These are phyloP conservation scores for Hortaea sp. DNA, from an alignment of 2,329 filamentous ascomycete species.

Conservation along the genomic window DNA sequence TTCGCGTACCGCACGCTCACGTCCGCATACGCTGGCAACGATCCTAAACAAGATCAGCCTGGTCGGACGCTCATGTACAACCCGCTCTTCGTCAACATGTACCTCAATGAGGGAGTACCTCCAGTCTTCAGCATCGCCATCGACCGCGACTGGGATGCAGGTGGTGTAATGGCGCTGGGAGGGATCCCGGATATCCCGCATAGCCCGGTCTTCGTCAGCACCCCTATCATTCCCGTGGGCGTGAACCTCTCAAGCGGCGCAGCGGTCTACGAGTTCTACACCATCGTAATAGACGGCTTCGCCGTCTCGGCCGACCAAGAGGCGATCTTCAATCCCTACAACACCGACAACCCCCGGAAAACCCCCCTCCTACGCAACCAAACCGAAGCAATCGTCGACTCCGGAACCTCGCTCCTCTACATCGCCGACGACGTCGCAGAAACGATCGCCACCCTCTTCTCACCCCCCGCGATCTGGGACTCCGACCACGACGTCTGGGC, in stretches of 20 bases:
- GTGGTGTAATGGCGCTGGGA: constrained; percentile 40
- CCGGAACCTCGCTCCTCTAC: constrained; percentile 33
- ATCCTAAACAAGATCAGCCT: constrained; percentile 14
- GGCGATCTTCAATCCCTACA: constrained; percentile 16
- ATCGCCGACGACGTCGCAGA: constrained; percentile 28
- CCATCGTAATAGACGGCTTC: constrained; percentile 26
- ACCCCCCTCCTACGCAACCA: constrained; percentile 14
- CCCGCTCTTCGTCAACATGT: constrained; percentile 43
- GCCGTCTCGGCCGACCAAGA: constrained; percentile 12
- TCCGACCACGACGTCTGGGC: constrained; percentile 22
- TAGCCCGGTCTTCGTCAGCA: constrained; percentile 24
- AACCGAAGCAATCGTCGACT: constrained; percentile 36
- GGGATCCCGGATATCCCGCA: constrained; percentile 38
- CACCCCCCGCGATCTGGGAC: constrained; percentile 30
- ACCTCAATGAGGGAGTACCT: constrained; percentile 31
- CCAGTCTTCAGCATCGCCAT: constrained; percentile 43
- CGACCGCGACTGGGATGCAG: constrained; percentile 21
- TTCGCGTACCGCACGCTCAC: constrained; percentile 42
- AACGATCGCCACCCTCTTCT: constrained; percentile 32
- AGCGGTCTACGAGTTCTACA: constrained; percentile 30
- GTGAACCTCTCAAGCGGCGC: constrained; percentile 16
- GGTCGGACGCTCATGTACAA: constrained; percentile 30
- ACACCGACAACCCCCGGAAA: constrained; percentile 11
- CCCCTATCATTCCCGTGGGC: constrained; percentile 25
- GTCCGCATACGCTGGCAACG: constrained; percentile 26